These are phyloP conservation scores for Cladophialophora carrionii DNA, from an alignment of 2,329 filamentous ascomycete species.

Conservation along the genomic window DNA sequence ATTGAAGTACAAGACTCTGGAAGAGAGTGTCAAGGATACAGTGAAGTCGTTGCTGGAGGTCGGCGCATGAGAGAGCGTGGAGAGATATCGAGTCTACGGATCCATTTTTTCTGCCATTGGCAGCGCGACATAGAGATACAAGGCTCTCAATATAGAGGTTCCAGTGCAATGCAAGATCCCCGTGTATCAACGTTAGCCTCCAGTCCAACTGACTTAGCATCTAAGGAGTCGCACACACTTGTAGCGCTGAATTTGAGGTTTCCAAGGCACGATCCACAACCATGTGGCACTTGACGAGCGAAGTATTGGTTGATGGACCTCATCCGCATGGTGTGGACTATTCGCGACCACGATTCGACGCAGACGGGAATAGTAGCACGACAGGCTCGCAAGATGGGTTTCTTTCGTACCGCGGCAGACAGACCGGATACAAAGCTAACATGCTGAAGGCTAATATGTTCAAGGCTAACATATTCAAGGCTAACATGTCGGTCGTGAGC, in stretches of 20 bases:
- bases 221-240: too few species aligned
- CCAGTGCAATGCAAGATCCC: neutral
- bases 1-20: constrained; percentile 47
- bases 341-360: neutral
- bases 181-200: neutral
- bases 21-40: constrained; percentile 46
- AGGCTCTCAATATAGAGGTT: neutral
- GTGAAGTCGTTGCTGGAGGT: constrained; percentile 62
- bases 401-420: neutral
- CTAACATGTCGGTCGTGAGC: too few species aligned
- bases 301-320: neutral
- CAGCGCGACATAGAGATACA: neutral
- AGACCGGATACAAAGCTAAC: neutral
- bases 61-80: constrained; percentile 42
- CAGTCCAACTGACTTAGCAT: neutral
- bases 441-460: too few species aligned
- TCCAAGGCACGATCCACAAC: neutral
- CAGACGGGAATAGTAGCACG: too few species aligned
- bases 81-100: neutral
- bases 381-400: too few species aligned
- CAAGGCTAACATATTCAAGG: too few species aligned
- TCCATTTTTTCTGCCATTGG: neutral
- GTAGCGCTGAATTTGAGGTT: neutral
- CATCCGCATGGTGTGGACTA: neutral
- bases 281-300: neutral